Percentiles rank a stretch among this genome's conserved stretches.
Evolutionary conservation across 805 yeast species (phyloP).

Genomic region (Alloascoidea africana): DNA sequence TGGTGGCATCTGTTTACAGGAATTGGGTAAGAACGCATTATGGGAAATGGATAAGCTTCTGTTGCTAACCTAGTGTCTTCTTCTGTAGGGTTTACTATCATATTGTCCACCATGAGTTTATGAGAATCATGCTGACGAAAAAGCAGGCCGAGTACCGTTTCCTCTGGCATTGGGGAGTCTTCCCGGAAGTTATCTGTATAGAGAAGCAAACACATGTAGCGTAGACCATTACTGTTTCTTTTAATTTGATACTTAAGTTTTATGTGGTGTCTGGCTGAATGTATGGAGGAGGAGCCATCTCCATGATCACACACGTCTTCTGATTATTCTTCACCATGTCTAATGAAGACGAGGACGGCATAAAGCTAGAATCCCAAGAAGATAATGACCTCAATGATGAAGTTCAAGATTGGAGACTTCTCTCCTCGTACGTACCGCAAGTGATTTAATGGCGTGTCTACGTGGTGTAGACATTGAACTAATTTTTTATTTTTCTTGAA

Average conservation of each 20-base stretch:
- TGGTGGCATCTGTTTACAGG: constrained; percentile 75
- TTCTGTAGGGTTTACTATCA: constrained; percentile 58
- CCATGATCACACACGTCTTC: too few species aligned
- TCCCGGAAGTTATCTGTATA: too few species aligned
- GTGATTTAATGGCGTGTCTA: neutral
- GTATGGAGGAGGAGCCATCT: too few species aligned
- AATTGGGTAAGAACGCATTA: too few species aligned
- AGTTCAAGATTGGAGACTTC: constrained; percentile 23
- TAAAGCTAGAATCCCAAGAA: constrained; percentile 4
- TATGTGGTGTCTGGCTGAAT: too few species aligned
- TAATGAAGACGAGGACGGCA: neutral
- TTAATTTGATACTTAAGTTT: too few species aligned
- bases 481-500: neutral
- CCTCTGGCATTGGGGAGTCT: constrained; percentile 33
- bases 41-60: too few species aligned
- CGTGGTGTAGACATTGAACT: neutral
- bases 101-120: constrained; percentile 45
- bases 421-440: constrained; percentile 6
- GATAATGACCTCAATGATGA: constrained; percentile 18
- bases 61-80: too few species aligned
- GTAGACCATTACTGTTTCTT: too few species aligned
- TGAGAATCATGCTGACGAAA: constrained; percentile 43
- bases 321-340: too few species aligned
- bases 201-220: too few species aligned
- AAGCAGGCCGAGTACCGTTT: constrained; percentile 31